Base-by-base conservation (phyloP, 768 basidiomycete genomes). In the Kwoniella heveanensis region DNA sequence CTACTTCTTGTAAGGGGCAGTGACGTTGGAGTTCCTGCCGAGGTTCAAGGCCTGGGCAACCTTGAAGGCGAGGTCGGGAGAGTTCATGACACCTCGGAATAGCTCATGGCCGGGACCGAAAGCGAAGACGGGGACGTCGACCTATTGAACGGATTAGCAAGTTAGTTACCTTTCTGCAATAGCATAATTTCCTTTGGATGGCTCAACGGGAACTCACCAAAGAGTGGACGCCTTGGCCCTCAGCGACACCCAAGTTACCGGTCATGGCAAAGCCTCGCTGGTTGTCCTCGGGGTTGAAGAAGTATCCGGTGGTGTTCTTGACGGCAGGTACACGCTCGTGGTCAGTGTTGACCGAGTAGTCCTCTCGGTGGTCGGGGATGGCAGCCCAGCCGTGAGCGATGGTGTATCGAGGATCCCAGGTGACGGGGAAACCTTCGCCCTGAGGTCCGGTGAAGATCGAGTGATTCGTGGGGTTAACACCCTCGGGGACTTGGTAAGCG, bases 371-470 rank as follows among this genome's bases (percentile, higher is more conserved):
- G 60, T 81, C 79, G 13, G 77, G 77, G 47, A 65, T 47, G 4
- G 69, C 70, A 46, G 71, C 58, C 61, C 70, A 70, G 1, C 76
- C 78, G 48, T 65, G 69, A 13, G 77, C 80, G 32, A 78, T 73
- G 39, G 77, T 74, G 67, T 79, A 81, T 51, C 81, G 67, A n/a
- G 81, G 80, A 37, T 74, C 70, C 81, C 81, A 82, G n/a, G 73
- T 69, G 47, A 80, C 80, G 17, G 81, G 81, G 74, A 79, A 81
- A 27, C 75, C 72, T 12, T 55, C 25, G 6, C 78, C 77, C 21
- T 78, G 66, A 19, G 65, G 56, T 4, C 72, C 66, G 19, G n/a
- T 21, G 55, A 80, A 69, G 29, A 69, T 61, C n/a, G 74, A 71
- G 37, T 74, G 57, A 70, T 78, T 79, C 44, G 70, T 67, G 36